Percentiles rank a stretch among this genome's conserved stretches.
Conservation (phyloP, 345 rosid species). For the Syzygium aromaticum region DNA sequence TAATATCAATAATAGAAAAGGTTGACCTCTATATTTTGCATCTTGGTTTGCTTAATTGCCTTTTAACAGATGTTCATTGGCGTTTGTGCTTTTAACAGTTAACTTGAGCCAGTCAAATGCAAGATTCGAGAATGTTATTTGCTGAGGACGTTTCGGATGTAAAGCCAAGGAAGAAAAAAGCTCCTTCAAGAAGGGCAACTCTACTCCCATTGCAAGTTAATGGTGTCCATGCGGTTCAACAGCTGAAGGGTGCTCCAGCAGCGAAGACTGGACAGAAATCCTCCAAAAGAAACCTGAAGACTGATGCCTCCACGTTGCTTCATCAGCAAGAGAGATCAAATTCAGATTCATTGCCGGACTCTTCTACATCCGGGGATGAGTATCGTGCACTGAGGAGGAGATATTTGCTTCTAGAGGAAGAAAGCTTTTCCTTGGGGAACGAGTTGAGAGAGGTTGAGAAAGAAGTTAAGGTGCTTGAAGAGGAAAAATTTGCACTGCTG, state of each 20-base stretch:
- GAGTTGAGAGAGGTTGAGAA: conserved; percentile 55
- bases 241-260: conserved; percentile 12
- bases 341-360: conserved; percentile 61
- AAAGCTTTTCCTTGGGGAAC: conserved; percentile 50
- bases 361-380: conserved; percentile 49
- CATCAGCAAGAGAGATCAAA: conserved; percentile 53
- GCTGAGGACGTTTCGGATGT: conserved; percentile 28
- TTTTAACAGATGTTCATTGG: neutral
- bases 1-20: neutral
- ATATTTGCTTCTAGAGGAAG: conserved; percentile 74
- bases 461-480: conserved; percentile 64
- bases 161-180: conserved; percentile 41
- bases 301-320: conserved; percentile 31
- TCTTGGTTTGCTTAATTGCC: neutral
- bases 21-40: neutral
- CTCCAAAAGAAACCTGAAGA: conserved; percentile 33
- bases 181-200: conserved; percentile 20
- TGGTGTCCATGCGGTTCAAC: conserved; percentile 16
- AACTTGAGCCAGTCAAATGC: conserved; percentile 18
- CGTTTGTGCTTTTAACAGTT: conserved; percentile 2
- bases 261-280: conserved; percentile 21
- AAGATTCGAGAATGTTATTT: conserved; percentile 41
- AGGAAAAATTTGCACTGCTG: conserved; percentile 63
- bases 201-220: conserved; percentile 23
- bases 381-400: conserved; percentile 64